These are phyloP conservation scores for Arabis alpina DNA, from an alignment of 345 rosid species.

Conservation along the genomic window DNA sequence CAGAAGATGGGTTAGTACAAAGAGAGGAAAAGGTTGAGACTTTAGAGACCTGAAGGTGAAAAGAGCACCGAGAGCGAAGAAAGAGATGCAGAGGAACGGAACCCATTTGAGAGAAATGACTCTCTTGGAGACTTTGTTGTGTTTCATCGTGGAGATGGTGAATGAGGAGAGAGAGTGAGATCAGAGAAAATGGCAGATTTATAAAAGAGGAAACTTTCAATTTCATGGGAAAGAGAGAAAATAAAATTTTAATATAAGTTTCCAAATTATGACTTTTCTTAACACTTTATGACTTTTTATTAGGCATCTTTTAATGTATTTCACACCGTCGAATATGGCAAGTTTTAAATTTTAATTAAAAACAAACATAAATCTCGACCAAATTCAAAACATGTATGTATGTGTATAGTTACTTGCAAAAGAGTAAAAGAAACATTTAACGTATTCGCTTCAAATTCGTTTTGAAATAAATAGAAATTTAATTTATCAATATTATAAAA, in stretches of 20 bases:
- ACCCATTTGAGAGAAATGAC: constrained; percentile 70
- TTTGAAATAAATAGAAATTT: too few species aligned
- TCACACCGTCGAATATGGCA: too few species aligned
- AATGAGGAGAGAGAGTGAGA: constrained; percentile 4
- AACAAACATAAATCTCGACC: too few species aligned
- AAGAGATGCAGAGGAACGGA: constrained; percentile 71
- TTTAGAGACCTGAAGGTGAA: constrained; percentile 65
- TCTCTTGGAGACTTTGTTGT: constrained; percentile 56
- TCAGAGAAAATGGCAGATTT: constrained; percentile 19
- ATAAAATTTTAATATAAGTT: constrained; percentile 18
- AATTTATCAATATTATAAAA: too few species aligned
- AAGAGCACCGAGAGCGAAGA: constrained; percentile 74
- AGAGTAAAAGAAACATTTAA: too few species aligned
- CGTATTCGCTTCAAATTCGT: too few species aligned
- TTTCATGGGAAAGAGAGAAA: background rate
- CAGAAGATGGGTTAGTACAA: background rate
- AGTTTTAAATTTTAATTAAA: too few species aligned
- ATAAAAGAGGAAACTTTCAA: constrained; percentile 7
- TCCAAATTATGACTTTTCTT: constrained; percentile 19
- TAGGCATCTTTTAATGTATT: too few species aligned
- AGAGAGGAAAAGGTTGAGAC: background rate
- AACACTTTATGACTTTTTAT: constrained; percentile 9
- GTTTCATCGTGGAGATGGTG: constrained; percentile 57
- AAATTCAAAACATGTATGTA: too few species aligned
- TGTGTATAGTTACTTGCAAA: too few species aligned